A percentile compares a stretch with the other conserved stretches of the same genome.
Evolutionary conservation across 306 rosid species (phyloP).

Genomic region (Pachyrhizus erosus): DNA sequence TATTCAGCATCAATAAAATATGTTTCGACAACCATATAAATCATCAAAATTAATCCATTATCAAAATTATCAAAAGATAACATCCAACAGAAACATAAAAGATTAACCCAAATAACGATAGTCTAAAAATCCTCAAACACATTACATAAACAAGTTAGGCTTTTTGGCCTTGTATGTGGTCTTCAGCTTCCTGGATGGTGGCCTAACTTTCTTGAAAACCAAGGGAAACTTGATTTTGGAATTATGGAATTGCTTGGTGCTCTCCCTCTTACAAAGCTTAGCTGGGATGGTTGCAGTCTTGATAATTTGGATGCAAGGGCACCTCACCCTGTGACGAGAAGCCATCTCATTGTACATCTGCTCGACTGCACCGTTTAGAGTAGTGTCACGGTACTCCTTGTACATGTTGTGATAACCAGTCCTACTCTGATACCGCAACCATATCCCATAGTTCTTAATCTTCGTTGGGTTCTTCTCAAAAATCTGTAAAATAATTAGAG

Average conservation of each 20-base stretch:
- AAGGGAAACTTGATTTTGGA: conserved; percentile 91
- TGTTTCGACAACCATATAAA: no score
- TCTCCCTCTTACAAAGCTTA: conserved; percentile 90
- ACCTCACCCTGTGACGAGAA: conserved; percentile 89
- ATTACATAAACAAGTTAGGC: conserved; percentile 88
- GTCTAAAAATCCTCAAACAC: no score
- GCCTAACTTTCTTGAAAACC: conserved; percentile 83
- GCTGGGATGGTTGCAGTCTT: conserved; percentile 88
- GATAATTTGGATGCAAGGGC: conserved; percentile 86
- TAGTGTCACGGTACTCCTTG: conserved; percentile 91
- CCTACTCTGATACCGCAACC: conserved; percentile 91
- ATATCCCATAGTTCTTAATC: conserved; percentile 84
- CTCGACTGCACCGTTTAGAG: conserved; percentile 84
- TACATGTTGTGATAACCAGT: conserved; percentile 96
- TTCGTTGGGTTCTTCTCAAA: conserved; percentile 91
- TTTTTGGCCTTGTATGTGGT: conserved; percentile 89
- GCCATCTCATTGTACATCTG: conserved; percentile 89
- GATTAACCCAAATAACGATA: no score
- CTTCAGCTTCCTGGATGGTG: conserved; percentile 87
- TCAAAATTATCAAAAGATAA: no score
- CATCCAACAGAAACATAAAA: no score
- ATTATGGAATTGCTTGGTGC: conserved; percentile 88
- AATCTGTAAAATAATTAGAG: conserved; percentile 64
- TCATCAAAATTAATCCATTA: no score
- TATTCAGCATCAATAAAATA: no score